Evolutionary conservation across 1,284 basidiomycete species (phyloP), one percentile per base, ranked within the genome.

Genomic region (Marasmius oreades): DNA sequence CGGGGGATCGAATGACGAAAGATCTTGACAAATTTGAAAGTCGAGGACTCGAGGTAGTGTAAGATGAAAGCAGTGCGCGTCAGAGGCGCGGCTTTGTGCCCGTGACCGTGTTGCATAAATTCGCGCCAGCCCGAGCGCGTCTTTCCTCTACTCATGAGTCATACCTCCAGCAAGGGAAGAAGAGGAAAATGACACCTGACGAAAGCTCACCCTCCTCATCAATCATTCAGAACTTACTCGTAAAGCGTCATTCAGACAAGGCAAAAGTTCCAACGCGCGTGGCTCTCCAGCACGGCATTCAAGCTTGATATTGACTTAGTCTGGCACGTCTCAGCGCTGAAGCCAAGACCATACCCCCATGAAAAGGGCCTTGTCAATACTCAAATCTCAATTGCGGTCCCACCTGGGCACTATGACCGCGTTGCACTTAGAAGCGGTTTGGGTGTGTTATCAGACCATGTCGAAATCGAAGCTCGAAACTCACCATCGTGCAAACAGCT

Each of bases 351-450:
- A 82, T 97, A 28, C 91, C 93, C 93, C 1, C 84, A 80, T 52
- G 94, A 93, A 52, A 94, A 96, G 68, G 94, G 92, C 4, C 77
- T 98, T 12, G 76, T 99, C 28, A 88, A 93, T 67, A 95, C 94
- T 1, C 93, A 95, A 60, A 78, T 99, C 55, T 93, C 91, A 11
- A 86, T 99, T 58, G 95, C 95, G 14, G 91, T 99, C 1, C 97
- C 97, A 0, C 75, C 77, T 34, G 95, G 94, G 0, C 95, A 93
- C 5, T 99, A 99, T 69, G 96, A 95, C 57, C 91, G 97, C 51
- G 90, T 99, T 58, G 96, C 96, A 1, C 95, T 97, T 5, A 84
- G 96, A 14, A 93, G 90, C 65, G 96, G 96, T 5, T 83, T 98
- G 16, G 95, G 95, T 96, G 85, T 70, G 36, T 23, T 20, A 16